Conservation (phyloP, 2,329 filamentous ascomycete genomes). For the Hortaea sp. region DNA sequence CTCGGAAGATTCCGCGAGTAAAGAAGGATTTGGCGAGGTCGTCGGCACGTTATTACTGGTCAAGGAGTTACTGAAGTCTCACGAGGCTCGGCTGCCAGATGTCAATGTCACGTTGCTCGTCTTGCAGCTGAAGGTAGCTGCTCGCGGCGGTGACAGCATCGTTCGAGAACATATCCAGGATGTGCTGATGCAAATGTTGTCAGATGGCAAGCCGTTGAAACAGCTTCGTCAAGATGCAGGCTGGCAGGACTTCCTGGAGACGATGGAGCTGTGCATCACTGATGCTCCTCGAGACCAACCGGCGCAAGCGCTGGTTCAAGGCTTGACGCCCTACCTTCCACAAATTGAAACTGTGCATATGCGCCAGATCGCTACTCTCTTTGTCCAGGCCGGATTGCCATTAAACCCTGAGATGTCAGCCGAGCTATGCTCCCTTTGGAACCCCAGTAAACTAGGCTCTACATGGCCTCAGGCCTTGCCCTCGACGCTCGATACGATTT, state of each 20-base stretch:
- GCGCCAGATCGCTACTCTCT: background rate
- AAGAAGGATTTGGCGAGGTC: conserved; percentile 14
- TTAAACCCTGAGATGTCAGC: background rate
- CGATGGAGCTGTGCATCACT: background rate
- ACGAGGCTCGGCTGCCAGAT: conserved; percentile 1
- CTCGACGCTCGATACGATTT: background rate
- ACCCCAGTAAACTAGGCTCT: background rate
- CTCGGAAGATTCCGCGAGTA: conserved; percentile 7
- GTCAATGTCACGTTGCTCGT: conserved; percentile 6
- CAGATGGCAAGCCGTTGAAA: conserved; percentile 30
- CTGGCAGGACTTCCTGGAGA: conserved; percentile 5
- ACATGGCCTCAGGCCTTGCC: background rate
- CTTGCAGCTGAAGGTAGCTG: conserved; percentile 4
- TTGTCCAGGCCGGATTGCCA: background rate
- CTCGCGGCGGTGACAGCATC: conserved; percentile 3
- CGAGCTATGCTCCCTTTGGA: background rate
- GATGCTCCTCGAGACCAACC: background rate
- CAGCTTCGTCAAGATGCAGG: conserved; percentile 3
- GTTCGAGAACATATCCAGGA: conserved; percentile 9
- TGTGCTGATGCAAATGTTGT: conserved; percentile 30
- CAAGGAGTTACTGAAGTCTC: conserved; percentile 10
- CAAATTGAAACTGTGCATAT: conserved; percentile 1
- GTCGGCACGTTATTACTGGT: conserved; percentile 23
- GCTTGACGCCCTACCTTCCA: background rate
- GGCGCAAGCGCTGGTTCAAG: background rate